Evolutionary conservation across 2,329 filamentous ascomycete genomes (phyloP).

Genomic region (Laburnicola sp.): DNA sequence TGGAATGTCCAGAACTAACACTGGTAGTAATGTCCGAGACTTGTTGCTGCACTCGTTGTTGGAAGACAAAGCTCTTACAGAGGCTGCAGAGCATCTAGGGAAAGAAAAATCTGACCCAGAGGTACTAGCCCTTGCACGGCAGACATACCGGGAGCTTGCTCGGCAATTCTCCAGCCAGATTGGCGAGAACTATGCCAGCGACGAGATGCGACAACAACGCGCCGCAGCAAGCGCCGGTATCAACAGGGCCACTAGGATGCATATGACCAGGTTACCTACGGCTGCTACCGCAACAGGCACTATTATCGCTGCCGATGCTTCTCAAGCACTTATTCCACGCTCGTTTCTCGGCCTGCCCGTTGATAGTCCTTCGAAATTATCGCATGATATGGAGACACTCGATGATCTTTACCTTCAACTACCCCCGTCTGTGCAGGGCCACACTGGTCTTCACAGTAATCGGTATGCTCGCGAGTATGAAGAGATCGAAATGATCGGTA

Average conservation of each 20-base stretch:
- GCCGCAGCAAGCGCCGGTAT: slow-evolving; percentile 45
- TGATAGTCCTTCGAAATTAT: not conserved
- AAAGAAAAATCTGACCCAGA: slow-evolving; percentile 40
- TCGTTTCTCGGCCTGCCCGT: not conserved
- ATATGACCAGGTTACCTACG: slow-evolving; percentile 27
- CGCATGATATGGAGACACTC: slow-evolving; percentile 8
- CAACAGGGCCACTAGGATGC: slow-evolving; percentile 30
- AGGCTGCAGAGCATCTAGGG: slow-evolving; percentile 45
- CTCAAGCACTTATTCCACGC: slow-evolving; percentile 26
- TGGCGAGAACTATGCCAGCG: slow-evolving; percentile 43
- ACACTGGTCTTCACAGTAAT: slow-evolving; percentile 37
- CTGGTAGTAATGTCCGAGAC: slow-evolving; percentile 37
- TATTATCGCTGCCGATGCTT: slow-evolving; percentile 22
- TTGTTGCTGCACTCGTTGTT: slow-evolving; percentile 51
- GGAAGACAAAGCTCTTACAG: slow-evolving; percentile 48
- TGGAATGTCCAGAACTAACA: slow-evolving; percentile 19
- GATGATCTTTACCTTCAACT: slow-evolving; percentile 21
- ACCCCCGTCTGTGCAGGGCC: slow-evolving; percentile 27
- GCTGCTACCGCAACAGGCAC: slow-evolving; percentile 2
- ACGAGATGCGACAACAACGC: slow-evolving; percentile 42
- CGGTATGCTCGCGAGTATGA: slow-evolving; percentile 40
- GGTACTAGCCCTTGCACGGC: slow-evolving; percentile 41
- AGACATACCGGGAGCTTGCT: slow-evolving; percentile 46
- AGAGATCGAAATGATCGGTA: slow-evolving; percentile 59
- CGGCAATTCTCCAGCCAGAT: slow-evolving; percentile 45